phyloP scores from a whole-genome alignment of 768 basidiomycete genomes.

The Nidula microcarpa region DNA sequence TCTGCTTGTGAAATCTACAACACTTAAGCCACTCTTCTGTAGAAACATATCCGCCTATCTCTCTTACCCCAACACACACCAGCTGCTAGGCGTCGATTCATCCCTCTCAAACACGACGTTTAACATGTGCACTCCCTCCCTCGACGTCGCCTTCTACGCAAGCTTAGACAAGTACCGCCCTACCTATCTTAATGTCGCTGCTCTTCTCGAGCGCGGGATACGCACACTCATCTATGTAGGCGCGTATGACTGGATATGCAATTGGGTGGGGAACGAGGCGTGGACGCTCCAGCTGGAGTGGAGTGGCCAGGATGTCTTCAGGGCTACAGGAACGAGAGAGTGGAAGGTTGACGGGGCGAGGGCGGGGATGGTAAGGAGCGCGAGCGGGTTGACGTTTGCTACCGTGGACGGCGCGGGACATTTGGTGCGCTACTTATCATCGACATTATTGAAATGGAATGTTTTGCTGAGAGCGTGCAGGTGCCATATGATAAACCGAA shows the following conservation, averaged over 20 bases:
- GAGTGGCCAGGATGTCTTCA: constrained; percentile 43
- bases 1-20: neutral
- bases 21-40: neutral
- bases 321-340: constrained; percentile 5
- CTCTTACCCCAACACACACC: constrained; percentile 49
- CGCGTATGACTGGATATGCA: constrained; percentile 57
- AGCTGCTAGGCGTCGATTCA: constrained; percentile 59
- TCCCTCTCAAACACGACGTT: constrained; percentile 4
- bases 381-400: neutral
- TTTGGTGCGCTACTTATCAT: neutral
- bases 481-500: constrained; percentile 1
- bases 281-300: constrained; percentile 25
- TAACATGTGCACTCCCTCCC: neutral
- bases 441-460: neutral
- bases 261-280: constrained; percentile 53
- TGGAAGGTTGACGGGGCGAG: neutral
- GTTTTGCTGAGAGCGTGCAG: neutral
- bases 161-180: constrained; percentile 12
- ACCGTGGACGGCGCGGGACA: neutral
- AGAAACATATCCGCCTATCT: constrained; percentile 63
- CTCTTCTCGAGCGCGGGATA: constrained; percentile 55
- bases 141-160: neutral
- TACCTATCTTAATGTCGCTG: constrained; percentile 46
- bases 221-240: constrained; percentile 57
- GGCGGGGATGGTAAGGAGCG: neutral